Percentiles rank a stretch among this genome's conserved stretches.
These are phyloP conservation scores for Termitomyces sp. DNA, from an alignment of 768 basidiomycete species.

Conservation along the genomic window DNA sequence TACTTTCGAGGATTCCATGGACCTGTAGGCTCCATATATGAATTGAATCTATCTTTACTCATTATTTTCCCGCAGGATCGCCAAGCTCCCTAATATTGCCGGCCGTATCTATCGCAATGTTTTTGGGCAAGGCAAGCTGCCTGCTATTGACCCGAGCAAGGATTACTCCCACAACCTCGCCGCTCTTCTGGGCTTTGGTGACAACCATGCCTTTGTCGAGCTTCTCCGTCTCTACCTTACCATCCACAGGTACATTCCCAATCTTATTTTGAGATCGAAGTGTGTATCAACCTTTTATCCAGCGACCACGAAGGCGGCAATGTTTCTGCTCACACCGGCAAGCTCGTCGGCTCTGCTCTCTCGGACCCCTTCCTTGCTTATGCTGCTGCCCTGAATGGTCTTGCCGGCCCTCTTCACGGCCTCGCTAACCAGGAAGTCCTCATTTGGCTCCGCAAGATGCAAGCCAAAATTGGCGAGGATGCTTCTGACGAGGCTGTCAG, in stretches of 20 bases:
- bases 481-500: conserved; percentile 84
- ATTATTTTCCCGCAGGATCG: conserved; percentile 54
- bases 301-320: conserved; percentile 99
- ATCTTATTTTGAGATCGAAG: not conserved
- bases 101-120: conserved; percentile 89
- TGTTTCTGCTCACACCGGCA: conserved; percentile 92
- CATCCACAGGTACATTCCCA: conserved; percentile 68
- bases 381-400: conserved; percentile 88
- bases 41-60: not conserved
- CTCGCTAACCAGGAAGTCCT: conserved; percentile 97
- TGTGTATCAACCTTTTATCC: not conserved
- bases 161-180: conserved; percentile 91
- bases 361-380: conserved; percentile 98
- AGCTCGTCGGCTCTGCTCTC: conserved; percentile 90
- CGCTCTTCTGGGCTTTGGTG: conserved; percentile 86
- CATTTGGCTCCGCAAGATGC: conserved; percentile 93
- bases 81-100: conserved; percentile 95
- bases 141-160: conserved; percentile 75
- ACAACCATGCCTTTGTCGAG: conserved; percentile 86
- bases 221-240: conserved; percentile 94
- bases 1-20: conserved; percentile 87
- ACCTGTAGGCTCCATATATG: conserved; percentile 45
- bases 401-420: conserved; percentile 96
- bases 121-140: conserved; percentile 83
- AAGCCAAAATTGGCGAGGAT: conserved; percentile 78